phyloP scores from a whole-genome alignment of 2,329 filamentous ascomycete species.

The Aspergillus ustus region DNA sequence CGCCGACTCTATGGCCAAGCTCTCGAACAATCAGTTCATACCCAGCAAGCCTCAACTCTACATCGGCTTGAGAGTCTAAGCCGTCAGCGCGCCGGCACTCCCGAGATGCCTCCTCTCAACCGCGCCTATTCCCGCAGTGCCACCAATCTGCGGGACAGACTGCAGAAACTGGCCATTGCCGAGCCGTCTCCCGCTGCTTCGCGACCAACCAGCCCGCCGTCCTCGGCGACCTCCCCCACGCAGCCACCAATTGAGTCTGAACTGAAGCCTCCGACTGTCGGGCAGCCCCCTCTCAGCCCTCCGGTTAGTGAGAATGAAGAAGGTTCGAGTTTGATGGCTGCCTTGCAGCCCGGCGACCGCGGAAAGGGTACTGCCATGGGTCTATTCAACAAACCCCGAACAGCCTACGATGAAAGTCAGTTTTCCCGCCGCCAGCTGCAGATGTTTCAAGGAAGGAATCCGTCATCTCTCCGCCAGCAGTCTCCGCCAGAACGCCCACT shows the following conservation, averaged over 20 bases:
- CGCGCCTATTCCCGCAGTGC: slow-evolving; percentile 62
- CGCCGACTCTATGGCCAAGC: slow-evolving; percentile 83
- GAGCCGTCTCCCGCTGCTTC: slow-evolving; percentile 28
- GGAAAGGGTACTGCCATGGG: slow-evolving; percentile 80
- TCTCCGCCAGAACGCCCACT: slow-evolving; percentile 31
- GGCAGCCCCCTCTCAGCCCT: slow-evolving; percentile 66
- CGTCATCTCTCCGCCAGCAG: slow-evolving; percentile 51
- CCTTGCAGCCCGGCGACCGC: slow-evolving; percentile 74
- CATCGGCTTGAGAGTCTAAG: slow-evolving; percentile 80
- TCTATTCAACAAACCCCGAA: slow-evolving; percentile 72
- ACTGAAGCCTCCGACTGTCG: slow-evolving; percentile 31
- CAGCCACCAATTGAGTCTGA: slow-evolving; percentile 45
- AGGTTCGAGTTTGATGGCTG: slow-evolving; percentile 60
- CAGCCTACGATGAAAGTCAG: slow-evolving; percentile 81
- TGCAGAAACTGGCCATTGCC: slow-evolving; percentile 39
- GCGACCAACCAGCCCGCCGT: slow-evolving; percentile 48
- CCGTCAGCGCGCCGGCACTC: slow-evolving; percentile 66
- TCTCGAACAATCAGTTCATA: slow-evolving; percentile 76
- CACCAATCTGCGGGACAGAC: slow-evolving; percentile 65
- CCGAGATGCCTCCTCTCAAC: slow-evolving; percentile 48
- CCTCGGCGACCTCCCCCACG: slow-evolving; percentile 42
- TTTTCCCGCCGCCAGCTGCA: slow-evolving; percentile 82
- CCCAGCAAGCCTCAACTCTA: slow-evolving; percentile 76
- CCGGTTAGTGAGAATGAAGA: slow-evolving; percentile 75
- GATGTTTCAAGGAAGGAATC: slow-evolving; percentile 75